These are phyloP conservation scores for Elasticomyces elasticus DNA, from an alignment of 495 filamentous ascomycete genomes.

Conservation along the genomic window DNA sequence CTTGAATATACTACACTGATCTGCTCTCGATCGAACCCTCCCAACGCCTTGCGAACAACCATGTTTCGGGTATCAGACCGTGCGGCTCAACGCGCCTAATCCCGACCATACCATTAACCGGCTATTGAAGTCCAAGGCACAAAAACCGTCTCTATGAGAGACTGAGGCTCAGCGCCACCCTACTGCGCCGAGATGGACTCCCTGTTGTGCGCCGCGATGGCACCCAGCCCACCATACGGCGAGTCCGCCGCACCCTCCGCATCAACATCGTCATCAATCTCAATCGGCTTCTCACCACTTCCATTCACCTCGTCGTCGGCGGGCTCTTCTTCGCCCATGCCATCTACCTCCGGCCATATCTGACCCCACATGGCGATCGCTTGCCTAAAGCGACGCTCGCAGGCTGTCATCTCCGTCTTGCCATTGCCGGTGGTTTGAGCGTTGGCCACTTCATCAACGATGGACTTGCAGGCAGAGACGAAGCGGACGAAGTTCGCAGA, in stretches of 20 bases:
- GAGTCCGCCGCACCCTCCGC: conserved; percentile 7
- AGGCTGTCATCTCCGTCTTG: conserved; percentile 30
- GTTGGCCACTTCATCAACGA: conserved; percentile 36
- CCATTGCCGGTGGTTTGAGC: conserved; percentile 28
- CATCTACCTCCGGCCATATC: conserved; percentile 36
- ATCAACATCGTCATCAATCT: conserved; percentile 15
- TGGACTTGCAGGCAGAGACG: conserved; percentile 31
- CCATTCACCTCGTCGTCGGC: background rate
- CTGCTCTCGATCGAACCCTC: too few relatives aligned
- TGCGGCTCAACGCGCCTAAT: too few relatives aligned
- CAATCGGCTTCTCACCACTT: conserved; percentile 3
- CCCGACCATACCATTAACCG: too few relatives aligned
- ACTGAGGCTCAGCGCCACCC: background rate
- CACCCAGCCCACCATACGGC: conserved; percentile 15
- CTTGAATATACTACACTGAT: too few relatives aligned
- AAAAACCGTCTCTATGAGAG: background rate
- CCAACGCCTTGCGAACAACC: too few relatives aligned
- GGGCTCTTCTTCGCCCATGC: conserved; percentile 33
- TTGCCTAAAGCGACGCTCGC: conserved; percentile 33
- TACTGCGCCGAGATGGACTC: conserved; percentile 2
- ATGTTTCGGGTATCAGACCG: too few relatives aligned
- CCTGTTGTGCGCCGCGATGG: conserved; percentile 11
- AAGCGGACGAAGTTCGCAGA: conserved; percentile 34
- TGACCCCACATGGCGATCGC: conserved; percentile 32
- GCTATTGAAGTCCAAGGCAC: background rate